Percentiles rank a stretch among this genome's conserved stretches.
Conservation (phyloP, 192 early-diverging fungal species). For the Geranomyces michiganensis region DNA sequence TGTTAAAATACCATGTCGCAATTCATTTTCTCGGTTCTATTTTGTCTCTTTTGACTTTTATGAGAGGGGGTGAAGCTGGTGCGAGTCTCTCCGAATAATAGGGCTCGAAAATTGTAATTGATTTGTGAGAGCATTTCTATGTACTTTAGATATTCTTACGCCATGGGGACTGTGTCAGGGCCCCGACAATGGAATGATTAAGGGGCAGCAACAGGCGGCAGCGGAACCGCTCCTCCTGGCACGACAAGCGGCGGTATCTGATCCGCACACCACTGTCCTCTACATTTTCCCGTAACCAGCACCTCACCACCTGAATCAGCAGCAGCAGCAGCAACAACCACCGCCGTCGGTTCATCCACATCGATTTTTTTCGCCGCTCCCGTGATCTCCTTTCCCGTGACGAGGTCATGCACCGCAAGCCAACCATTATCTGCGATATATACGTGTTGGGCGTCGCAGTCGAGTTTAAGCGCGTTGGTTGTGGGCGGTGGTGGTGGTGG, state of each 20-base stretch:
- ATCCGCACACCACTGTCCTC: not conserved
- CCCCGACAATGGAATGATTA: too few species aligned
- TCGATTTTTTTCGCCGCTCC: not conserved
- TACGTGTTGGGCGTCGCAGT: not conserved
- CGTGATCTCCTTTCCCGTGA: not conserved
- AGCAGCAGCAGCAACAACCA: conserved; percentile 4
- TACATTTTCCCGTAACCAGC: conserved; percentile 13
- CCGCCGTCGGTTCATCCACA: conserved; percentile 7
- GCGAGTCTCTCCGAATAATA: too few species aligned
- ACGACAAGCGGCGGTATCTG: not conserved
- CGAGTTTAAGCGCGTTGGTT: conserved; percentile 1
- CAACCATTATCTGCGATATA: not conserved
- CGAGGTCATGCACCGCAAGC: conserved; percentile 2
- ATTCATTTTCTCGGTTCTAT: too few species aligned
- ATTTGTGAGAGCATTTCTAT: too few species aligned
- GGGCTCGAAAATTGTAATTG: too few species aligned
- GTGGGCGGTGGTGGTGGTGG: too few species aligned
- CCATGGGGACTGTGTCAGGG: too few species aligned
- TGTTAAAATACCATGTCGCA: too few species aligned
- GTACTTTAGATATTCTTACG: too few species aligned
- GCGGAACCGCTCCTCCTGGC: not conserved
- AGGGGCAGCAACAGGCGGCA: too few species aligned
- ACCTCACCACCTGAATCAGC: not conserved
- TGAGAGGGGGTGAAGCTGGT: too few species aligned
- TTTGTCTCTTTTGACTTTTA: too few species aligned